phyloP scores from a whole-genome alignment of 75 land plant genomes.

The Azolla pinnata region DNA sequence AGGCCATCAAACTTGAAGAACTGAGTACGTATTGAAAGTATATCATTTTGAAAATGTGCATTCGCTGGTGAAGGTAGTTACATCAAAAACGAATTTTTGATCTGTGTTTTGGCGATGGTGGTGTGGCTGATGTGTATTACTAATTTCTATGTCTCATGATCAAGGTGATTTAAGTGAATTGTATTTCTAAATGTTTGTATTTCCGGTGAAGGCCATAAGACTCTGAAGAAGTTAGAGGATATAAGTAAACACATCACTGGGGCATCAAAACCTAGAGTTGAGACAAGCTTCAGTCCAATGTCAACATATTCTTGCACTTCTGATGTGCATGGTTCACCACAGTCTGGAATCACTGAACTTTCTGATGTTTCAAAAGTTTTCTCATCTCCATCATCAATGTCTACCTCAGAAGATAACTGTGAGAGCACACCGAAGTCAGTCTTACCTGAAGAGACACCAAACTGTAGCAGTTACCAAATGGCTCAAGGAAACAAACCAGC shows the following conservation, averaged over 20 bases:
- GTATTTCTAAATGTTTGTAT: no score
- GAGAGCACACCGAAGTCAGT: constrained; percentile 34
- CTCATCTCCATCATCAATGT: background rate
- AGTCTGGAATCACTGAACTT: background rate
- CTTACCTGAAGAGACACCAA: constrained; percentile 13
- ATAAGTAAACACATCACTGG: constrained; percentile 23
- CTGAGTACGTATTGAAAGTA: no score
- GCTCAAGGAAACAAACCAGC: background rate
- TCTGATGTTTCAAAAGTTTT: constrained; percentile 6
- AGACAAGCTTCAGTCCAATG: background rate
- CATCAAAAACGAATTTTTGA: no score
- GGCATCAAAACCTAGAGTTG: constrained; percentile 10
- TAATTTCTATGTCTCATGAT: no score
- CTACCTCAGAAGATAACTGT: constrained; percentile 11
- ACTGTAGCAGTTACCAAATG: background rate
- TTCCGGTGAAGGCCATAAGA: constrained; percentile 26
- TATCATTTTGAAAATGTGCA: no score
- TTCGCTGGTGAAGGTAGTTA: no score
- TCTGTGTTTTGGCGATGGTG: no score
- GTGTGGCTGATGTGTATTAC: no score
- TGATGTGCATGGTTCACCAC: constrained; percentile 22
- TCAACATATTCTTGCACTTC: background rate
- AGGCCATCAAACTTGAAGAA: constrained; percentile 19
- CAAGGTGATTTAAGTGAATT: no score
- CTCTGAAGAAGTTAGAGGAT: constrained; percentile 25